Evolutionary conservation across 2,329 filamentous ascomycete species (phyloP).

Genomic region (Fusarium sp.): DNA sequence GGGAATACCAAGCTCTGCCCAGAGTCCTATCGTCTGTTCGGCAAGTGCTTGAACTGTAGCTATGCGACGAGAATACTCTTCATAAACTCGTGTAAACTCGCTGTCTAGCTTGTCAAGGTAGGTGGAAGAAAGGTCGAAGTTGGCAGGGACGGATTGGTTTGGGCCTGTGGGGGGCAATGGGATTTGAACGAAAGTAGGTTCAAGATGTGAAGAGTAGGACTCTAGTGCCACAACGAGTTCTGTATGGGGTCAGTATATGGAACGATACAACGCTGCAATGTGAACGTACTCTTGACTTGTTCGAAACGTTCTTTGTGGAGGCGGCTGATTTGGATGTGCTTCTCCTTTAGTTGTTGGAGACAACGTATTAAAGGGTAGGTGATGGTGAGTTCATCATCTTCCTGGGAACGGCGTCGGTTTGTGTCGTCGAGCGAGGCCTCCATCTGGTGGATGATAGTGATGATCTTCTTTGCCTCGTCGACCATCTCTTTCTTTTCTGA

Average conservation of each 20-base stretch:
- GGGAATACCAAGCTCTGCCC: constrained; percentile 94
- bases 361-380: constrained; percentile 87
- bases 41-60: constrained; percentile 78
- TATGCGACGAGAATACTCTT: constrained; percentile 91
- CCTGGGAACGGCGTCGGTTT: constrained; percentile 72
- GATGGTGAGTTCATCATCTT: constrained; percentile 77
- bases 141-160: constrained; percentile 80
- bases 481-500: constrained; percentile 90
- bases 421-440: constrained; percentile 87
- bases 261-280: neutral
- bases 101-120: constrained; percentile 89
- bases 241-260: constrained; percentile 53
- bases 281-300: constrained; percentile 85
- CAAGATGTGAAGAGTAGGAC: constrained; percentile 96
- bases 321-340: constrained; percentile 82
- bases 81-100: constrained; percentile 95
- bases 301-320: constrained; percentile 92
- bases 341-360: constrained; percentile 84
- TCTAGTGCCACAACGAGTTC: constrained; percentile 94
- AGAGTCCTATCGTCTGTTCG: constrained; percentile 91
- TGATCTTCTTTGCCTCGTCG: constrained; percentile 88
- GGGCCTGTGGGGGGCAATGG: constrained; percentile 84
- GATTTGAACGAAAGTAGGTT: constrained; percentile 87
- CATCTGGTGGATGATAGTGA: constrained; percentile 92
- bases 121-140: constrained; percentile 90